Evolutionary conservation across 2,329 filamentous ascomycete species (phyloP).

Genomic region (Blastomyces parvus): DNA sequence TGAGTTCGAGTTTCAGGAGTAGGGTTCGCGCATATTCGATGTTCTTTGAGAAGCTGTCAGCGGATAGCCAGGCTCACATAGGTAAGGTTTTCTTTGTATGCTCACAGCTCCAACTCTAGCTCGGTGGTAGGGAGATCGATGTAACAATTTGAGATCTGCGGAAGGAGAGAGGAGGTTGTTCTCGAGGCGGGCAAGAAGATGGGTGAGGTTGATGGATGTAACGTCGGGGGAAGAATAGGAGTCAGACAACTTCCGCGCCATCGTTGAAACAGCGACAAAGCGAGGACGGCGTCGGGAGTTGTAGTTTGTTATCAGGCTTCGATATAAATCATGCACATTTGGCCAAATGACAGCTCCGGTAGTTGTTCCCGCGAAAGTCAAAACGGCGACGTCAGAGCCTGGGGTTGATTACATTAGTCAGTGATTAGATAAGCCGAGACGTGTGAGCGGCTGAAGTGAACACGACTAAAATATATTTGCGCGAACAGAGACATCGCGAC

Average conservation of each 20-base stretch:
- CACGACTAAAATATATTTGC: too few relatives aligned
- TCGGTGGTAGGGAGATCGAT: slow-evolving; percentile 35
- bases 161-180: slow-evolving; percentile 34
- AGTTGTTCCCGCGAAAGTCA: neutral
- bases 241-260: slow-evolving; percentile 14
- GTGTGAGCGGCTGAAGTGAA: too few relatives aligned
- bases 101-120: slow-evolving; percentile 34
- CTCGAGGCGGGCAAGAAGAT: slow-evolving; percentile 36
- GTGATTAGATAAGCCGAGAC: neutral
- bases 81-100: neutral
- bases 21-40: slow-evolving; percentile 37
- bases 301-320: neutral
- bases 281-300: neutral
- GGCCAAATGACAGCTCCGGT: too few relatives aligned
- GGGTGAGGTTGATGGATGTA: slow-evolving; percentile 32
- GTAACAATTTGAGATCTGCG: slow-evolving; percentile 30
- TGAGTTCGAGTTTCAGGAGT: slow-evolving; percentile 34
- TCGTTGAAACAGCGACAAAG: slow-evolving; percentile 1
- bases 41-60: slow-evolving; percentile 25
- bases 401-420: neutral
- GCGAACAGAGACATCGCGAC: too few relatives aligned
- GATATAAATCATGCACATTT: too few relatives aligned
- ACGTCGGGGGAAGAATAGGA: slow-evolving; percentile 20
- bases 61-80: neutral
- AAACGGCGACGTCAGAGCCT: neutral